phyloP scores from a whole-genome alignment of 2,329 filamentous ascomycete species.

The Orbilia brochopaga region DNA sequence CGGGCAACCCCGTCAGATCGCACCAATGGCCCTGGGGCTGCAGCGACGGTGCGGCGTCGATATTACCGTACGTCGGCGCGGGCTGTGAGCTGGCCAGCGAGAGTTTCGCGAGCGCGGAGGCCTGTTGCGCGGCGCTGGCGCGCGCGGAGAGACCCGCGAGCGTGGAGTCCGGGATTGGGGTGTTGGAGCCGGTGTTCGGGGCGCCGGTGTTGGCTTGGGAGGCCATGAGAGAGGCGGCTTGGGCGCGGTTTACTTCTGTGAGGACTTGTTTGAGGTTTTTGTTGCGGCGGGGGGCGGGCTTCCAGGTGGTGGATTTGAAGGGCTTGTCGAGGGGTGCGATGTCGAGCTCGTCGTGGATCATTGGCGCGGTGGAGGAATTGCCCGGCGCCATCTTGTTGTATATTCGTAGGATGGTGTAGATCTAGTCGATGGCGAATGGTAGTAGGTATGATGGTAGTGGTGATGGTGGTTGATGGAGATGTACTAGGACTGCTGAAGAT shows the following conservation, averaged over 20 bases:
- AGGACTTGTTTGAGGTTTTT: conserved; percentile 98
- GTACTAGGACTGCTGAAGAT: too few species aligned
- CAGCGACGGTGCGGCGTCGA: conserved; percentile 89
- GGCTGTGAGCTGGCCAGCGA: conserved; percentile 58
- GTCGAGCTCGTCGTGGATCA: conserved; percentile 86
- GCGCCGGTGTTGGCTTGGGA: conserved; percentile 44
- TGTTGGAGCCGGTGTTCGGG: conserved; percentile 54
- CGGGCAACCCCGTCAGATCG: conserved; percentile 91
- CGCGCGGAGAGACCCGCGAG: conserved; percentile 55
- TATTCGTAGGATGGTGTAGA: conserved; percentile 2
- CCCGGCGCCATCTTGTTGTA: conserved; percentile 30
- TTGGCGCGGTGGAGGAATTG: conserved; percentile 4
- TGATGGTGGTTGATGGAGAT: neutral
- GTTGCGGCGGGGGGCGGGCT: conserved; percentile 91
- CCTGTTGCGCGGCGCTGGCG: conserved; percentile 57
- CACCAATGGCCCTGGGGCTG: conserved; percentile 84
- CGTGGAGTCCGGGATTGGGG: conserved; percentile 52
- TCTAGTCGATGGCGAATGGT: neutral
- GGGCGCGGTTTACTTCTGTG: conserved; percentile 82
- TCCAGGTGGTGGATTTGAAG: conserved; percentile 90
- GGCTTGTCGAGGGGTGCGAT: conserved; percentile 83
- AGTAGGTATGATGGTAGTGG: conserved; percentile 8
- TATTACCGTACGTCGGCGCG: conserved; percentile 86
- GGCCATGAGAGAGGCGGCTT: conserved; percentile 71
- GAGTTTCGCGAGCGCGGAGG: conserved; percentile 86